Conservation (phyloP, 2,329 filamentous ascomycete species). For the Phyllachora maydis region DNA sequence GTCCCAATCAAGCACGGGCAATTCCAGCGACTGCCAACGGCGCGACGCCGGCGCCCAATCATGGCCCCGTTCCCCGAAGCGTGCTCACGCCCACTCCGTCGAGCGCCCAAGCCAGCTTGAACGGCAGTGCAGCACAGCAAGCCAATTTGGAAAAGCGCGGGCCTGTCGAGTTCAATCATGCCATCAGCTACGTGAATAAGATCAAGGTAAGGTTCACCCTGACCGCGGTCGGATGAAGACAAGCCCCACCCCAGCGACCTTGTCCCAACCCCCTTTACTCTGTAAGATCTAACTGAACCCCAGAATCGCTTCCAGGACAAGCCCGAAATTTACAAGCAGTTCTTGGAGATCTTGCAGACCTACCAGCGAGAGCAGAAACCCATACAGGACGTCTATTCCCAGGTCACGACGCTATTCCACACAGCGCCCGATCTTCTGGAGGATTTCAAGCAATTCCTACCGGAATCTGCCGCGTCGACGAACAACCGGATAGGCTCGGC, state of each 20-base stretch:
- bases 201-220: slow-evolving; percentile 60
- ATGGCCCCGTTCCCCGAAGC: slow-evolving; percentile 25
- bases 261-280: too few relatives aligned
- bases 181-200: slow-evolving; percentile 98
- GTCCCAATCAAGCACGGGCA: slow-evolving; percentile 9
- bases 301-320: slow-evolving; percentile 94
- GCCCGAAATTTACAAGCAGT: slow-evolving; percentile 98
- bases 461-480: slow-evolving; percentile 52
- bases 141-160: slow-evolving; percentile 63
- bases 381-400: slow-evolving; percentile 93
- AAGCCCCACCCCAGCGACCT: too few relatives aligned
- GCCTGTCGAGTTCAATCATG: slow-evolving; percentile 96
- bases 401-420: slow-evolving; percentile 87
- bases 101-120: slow-evolving; percentile 34
- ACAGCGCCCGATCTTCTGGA: slow-evolving; percentile 85
- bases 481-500: too few relatives aligned
- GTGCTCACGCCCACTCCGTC: slow-evolving; percentile 38
- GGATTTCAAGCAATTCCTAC: slow-evolving; percentile 96
- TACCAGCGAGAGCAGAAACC: slow-evolving; percentile 97
- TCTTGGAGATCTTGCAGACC: slow-evolving; percentile 91
- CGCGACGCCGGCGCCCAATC: slow-evolving; percentile 16
- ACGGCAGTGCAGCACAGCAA: slow-evolving; percentile 37
- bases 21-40: slow-evolving; percentile 12
- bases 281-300: slow-evolving; percentile 6
- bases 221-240: too few relatives aligned